Percentiles rank a stretch among this genome's conserved stretches.
These are phyloP conservation scores for Hibiscus trionum DNA, from an alignment of 345 rosid species.

Conservation along the genomic window DNA sequence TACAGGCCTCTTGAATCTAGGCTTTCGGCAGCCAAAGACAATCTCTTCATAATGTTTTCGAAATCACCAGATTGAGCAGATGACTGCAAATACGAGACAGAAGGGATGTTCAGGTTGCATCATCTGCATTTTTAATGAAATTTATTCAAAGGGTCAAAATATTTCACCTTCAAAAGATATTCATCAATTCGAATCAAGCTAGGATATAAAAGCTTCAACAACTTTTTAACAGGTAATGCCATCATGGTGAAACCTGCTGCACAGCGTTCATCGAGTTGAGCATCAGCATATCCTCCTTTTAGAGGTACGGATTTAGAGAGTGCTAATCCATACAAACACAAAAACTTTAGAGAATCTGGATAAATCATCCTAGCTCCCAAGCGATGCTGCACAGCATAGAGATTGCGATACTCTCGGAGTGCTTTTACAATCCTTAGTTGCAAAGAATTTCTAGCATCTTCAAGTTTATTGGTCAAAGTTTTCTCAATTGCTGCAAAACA, in stretches of 20 bases:
- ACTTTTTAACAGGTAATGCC: constrained; percentile 82
- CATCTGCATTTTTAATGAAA: neutral
- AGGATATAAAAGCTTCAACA: constrained; percentile 85
- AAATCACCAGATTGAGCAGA: constrained; percentile 39
- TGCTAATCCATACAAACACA: constrained; percentile 79
- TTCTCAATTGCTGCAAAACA: constrained; percentile 85
- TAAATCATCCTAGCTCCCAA: constrained; percentile 85
- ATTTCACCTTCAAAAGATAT: constrained; percentile 59
- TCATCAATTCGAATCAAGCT: constrained; percentile 77
- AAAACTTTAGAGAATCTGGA: constrained; percentile 82
- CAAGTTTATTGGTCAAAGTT: constrained; percentile 76
- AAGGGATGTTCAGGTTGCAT: constrained; percentile 4
- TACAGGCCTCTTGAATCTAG: constrained; percentile 93
- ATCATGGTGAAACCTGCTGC: constrained; percentile 91
- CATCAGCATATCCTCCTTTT: constrained; percentile 85
- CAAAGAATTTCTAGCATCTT: constrained; percentile 76
- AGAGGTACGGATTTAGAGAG: constrained; percentile 76
- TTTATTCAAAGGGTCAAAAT: neutral
- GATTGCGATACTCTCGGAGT: constrained; percentile 84
- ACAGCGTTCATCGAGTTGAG: constrained; percentile 83
- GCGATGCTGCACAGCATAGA: constrained; percentile 89
- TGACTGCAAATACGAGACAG: constrained; percentile 48
- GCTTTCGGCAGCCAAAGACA: constrained; percentile 74
- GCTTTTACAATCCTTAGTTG: constrained; percentile 86
- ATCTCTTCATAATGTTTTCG: constrained; percentile 33